Percentiles rank a stretch among this genome's conserved stretches.
Evolutionary conservation across 495 filamentous ascomycete species (phyloP).

Genomic region (Podospora fimiseda): DNA sequence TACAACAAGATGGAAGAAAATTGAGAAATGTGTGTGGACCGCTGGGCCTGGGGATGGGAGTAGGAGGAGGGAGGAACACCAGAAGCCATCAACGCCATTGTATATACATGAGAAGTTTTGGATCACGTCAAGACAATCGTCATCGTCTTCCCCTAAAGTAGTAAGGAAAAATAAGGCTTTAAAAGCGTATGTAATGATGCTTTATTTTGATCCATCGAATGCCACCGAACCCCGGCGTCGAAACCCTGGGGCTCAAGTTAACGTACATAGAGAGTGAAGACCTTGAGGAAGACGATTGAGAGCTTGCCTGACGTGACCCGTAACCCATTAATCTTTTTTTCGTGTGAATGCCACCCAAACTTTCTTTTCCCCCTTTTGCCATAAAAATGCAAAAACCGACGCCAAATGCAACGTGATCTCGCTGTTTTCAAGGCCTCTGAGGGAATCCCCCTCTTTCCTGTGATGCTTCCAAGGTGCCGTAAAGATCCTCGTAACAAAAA

Average conservation of each 20-base stretch:
- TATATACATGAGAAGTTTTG: conserved; percentile 33
- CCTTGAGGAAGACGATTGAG: conserved; percentile 60
- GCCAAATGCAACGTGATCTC: neutral
- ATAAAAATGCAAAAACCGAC: conserved; percentile 5
- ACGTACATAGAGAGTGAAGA: conserved; percentile 73
- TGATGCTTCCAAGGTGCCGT: neutral
- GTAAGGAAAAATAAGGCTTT: conserved; percentile 26
- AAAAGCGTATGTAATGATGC: conserved; percentile 26
- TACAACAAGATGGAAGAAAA: neutral
- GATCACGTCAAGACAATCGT: conserved; percentile 44
- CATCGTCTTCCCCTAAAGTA: conserved; percentile 49
- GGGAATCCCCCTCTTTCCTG: neutral
- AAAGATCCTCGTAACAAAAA: too few species aligned
- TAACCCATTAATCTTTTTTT: conserved; percentile 24
- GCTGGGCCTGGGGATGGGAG: conserved; percentile 16
- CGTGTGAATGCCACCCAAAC: too few species aligned
- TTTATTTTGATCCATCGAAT: conserved; percentile 45
- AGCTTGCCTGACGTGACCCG: conserved; percentile 51
- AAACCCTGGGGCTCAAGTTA: conserved; percentile 51
- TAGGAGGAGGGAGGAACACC: conserved; percentile 10
- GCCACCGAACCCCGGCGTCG: conserved; percentile 36
- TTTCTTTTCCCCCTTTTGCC: neutral
- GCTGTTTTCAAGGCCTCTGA: neutral
- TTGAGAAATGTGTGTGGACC: conserved; percentile 5
- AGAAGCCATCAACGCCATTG: conserved; percentile 20